Conservation (phyloP, 2,329 filamentous ascomycete genomes). For the Xylogone sp. region DNA sequence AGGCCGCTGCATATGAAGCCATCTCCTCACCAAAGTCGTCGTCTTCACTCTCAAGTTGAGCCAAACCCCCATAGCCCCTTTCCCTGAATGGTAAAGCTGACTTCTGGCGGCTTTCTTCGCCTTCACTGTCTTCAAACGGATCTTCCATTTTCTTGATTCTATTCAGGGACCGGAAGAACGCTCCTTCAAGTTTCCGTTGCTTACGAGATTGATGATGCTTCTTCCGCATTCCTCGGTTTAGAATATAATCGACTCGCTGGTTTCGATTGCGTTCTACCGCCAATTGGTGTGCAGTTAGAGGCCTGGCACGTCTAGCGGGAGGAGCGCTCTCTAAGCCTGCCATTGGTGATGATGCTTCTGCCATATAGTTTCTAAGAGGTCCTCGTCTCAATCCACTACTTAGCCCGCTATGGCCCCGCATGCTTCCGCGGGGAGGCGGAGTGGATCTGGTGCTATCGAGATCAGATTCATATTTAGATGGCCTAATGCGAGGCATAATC, state of each 20-base stretch:
- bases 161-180: conserved; percentile 62
- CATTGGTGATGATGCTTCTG: conserved; percentile 58
- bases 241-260: conserved; percentile 76
- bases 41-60: conserved; percentile 55
- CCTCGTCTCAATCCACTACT: conserved; percentile 23
- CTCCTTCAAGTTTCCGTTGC: conserved; percentile 58
- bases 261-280: conserved; percentile 76
- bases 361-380: conserved; percentile 54
- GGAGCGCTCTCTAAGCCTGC: conserved; percentile 39
- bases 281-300: conserved; percentile 76
- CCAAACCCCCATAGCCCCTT: conserved; percentile 60
- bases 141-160: conserved; percentile 55
- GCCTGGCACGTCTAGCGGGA: conserved; percentile 59
- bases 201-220: conserved; percentile 62
- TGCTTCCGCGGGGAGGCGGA: conserved; percentile 41
- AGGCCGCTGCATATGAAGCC: conserved; percentile 59
- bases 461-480: conserved; percentile 58
- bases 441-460: conserved; percentile 50
- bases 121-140: conserved; percentile 60
- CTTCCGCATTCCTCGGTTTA: conserved; percentile 68
- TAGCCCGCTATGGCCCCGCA: conserved; percentile 21
- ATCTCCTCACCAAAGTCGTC: conserved; percentile 78
- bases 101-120: conserved; percentile 43
- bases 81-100: conserved; percentile 42
- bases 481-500: conserved; percentile 59